Conservation (phyloP, 169 alveolate species). For the Plasmodium gaboni region DNA sequence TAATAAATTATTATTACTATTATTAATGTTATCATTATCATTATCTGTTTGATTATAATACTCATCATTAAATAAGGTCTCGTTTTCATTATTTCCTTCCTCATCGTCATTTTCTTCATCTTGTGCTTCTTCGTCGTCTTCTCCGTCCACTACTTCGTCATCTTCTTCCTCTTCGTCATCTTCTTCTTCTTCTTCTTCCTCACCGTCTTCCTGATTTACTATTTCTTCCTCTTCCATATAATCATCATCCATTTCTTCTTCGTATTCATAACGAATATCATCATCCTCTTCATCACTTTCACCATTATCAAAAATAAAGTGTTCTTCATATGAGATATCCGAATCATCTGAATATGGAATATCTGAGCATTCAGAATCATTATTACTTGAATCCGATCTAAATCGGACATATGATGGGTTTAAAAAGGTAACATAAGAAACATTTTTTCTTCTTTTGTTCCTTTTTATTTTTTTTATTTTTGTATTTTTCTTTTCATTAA, state of each 20-base stretch:
- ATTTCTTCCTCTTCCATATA: conserved; percentile 44
- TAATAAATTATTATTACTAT: background rate
- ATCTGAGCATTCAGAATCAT: conserved; percentile 44
- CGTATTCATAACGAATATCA: conserved; percentile 65
- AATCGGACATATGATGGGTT: conserved; percentile 76
- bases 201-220: conserved; percentile 13
- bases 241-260: conserved; percentile 76
- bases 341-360: conserved; percentile 56
- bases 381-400: conserved; percentile 71
- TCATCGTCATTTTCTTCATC: conserved; percentile 6
- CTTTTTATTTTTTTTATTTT: conserved; percentile 62
- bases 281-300: conserved; percentile 58
- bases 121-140: conserved; percentile 4
- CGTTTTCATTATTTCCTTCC: conserved; percentile 5
- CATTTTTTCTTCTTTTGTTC: conserved; percentile 59
- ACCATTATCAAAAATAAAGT: conserved; percentile 46
- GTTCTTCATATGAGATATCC: conserved; percentile 56
- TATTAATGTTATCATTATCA: background rate
- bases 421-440: conserved; percentile 40
- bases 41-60: conserved; percentile 7
- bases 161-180: conserved; percentile 25
- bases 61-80: background rate
- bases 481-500: conserved; percentile 53
- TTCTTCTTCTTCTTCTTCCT: conserved; percentile 20
- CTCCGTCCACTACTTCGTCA: conserved; percentile 10